Percentiles rank a stretch among this genome's conserved stretches.
Conservation (phyloP, 441 rosid species). For the Populus hybrid region DNA sequence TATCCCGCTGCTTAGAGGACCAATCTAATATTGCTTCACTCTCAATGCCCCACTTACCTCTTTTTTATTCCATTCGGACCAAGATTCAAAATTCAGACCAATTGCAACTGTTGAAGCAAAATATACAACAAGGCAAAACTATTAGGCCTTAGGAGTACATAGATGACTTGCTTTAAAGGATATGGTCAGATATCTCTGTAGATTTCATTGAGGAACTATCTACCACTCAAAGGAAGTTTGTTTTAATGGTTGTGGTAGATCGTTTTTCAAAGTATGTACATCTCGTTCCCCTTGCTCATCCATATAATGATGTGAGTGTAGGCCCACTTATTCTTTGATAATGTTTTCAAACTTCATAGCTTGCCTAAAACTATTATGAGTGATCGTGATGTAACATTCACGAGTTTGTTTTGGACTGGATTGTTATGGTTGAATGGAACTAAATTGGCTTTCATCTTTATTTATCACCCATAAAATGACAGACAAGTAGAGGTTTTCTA, state of each 20-base stretch:
- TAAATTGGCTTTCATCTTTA: not conserved
- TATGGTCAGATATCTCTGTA: not conserved
- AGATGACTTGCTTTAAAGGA: rapidly evolving
- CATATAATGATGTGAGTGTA: not conserved
- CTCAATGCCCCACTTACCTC: rapidly evolving
- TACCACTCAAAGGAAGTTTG: not conserved
- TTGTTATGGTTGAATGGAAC: not conserved
- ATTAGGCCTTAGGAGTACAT: rapidly evolving
- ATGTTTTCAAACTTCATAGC: not conserved
- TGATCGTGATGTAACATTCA: not conserved
- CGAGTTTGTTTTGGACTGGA: not conserved
- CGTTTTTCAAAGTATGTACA: not conserved
- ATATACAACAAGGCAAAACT: not conserved
- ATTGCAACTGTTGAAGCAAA: not conserved
- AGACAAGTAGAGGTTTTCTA: not conserved
- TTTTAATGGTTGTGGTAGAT: not conserved
- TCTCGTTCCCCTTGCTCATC: not conserved
- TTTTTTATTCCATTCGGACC: not conserved
- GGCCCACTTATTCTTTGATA: not conserved
- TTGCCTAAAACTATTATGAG: not conserved
- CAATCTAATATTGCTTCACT: not conserved
- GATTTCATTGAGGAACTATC: not conserved
- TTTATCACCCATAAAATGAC: not conserved
- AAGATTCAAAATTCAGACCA: rapidly evolving
- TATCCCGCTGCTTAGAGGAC: not conserved